Conservation (phyloP, 805 yeast species). For the Suhomyces kilbournensis region DNA sequence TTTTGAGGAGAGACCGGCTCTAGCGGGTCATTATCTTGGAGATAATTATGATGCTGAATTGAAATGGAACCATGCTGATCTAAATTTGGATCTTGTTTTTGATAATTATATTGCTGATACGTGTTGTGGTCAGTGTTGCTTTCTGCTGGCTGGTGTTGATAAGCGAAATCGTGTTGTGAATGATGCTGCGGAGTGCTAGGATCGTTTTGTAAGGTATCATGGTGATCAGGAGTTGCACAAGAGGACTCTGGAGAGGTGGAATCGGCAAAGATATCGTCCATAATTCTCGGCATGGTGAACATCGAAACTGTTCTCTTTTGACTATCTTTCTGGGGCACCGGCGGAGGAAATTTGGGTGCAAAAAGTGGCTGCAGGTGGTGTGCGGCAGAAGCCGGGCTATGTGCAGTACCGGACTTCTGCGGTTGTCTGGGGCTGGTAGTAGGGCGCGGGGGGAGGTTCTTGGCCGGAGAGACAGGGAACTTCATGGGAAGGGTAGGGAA, state of each 20-base stretch:
- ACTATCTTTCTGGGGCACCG: not conserved
- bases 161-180: not conserved
- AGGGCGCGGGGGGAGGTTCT: not conserved
- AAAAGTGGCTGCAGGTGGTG: not conserved
- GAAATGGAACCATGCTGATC: not conserved
- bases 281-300: conserved; percentile 8
- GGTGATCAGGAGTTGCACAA: not conserved
- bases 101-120: not conserved
- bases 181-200: not conserved
- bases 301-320: conserved; percentile 9
- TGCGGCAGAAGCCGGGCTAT: not conserved
- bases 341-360: conserved; percentile 1
- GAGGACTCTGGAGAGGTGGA: conserved; percentile 1
- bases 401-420: not conserved
- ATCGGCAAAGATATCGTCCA: conserved; percentile 5
- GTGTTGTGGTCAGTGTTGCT: not conserved
- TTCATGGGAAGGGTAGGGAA: not conserved
- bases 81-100: not conserved
- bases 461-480: not conserved
- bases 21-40: not conserved
- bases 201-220: not conserved
- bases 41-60: not conserved
- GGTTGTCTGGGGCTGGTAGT: not conserved
- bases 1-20: not conserved
- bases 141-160: not conserved